These are phyloP conservation scores for Crithidia sp. DNA, from an alignment of 208 protist species.

Conservation along the genomic window DNA sequence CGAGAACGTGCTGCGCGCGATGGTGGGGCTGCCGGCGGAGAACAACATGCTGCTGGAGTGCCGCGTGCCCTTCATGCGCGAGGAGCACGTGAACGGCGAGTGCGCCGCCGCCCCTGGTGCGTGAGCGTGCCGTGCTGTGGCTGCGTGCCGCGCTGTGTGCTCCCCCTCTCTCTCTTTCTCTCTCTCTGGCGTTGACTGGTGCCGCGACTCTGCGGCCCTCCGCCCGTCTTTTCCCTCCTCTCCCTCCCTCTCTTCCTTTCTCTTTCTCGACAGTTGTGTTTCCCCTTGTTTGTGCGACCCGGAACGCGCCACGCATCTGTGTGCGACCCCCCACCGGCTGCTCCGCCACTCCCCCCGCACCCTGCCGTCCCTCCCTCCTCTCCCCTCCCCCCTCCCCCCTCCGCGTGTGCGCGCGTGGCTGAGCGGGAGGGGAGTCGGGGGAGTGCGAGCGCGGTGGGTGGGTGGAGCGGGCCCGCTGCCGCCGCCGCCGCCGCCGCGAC, in stretches of 20 bases:
- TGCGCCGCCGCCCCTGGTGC: not conserved
- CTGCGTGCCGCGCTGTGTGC: too few relatives aligned
- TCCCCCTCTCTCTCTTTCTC: too few relatives aligned
- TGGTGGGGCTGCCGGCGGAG: conserved; percentile 94
- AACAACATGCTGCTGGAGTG: conserved; percentile 98
- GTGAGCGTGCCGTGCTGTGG: not conserved
- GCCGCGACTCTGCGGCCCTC: too few relatives aligned
- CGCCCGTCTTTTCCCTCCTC: conserved; percentile 5
- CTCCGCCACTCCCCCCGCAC: not conserved
- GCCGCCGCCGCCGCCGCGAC: conserved; percentile 18
- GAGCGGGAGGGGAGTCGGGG: not conserved
- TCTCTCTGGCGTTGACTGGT: too few relatives aligned
- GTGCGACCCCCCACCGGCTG: conserved; percentile 19
- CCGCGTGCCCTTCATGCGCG: conserved; percentile 71
- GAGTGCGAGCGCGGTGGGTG: not conserved
- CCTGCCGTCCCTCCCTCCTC: not conserved
- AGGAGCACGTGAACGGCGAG: conserved; percentile 33
- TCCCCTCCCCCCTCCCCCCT: not conserved
- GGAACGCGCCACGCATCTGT: not conserved
- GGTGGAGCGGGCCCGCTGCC: not conserved
- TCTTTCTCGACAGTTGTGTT: not conserved
- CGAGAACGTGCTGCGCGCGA: conserved; percentile 96
- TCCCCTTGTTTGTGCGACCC: not conserved
- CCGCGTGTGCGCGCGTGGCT: not conserved
- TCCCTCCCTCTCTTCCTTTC: conserved; percentile 5